Percentiles rank a stretch among this genome's conserved stretches.
These are phyloP conservation scores for Hydrangea macrophylla DNA, from an alignment of 148 eudicot species.

Conservation along the genomic window DNA sequence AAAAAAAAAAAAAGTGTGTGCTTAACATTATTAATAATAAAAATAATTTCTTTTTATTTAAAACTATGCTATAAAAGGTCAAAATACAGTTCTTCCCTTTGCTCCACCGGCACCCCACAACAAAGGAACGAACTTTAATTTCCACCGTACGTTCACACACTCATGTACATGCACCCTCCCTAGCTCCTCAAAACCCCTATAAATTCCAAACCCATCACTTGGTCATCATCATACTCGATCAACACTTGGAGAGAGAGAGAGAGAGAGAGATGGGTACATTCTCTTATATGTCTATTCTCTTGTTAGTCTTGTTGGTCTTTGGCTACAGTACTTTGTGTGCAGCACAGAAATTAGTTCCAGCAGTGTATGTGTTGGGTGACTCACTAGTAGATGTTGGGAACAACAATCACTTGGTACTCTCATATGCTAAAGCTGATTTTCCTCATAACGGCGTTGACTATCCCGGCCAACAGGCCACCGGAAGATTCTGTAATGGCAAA, in stretches of 20 bases:
- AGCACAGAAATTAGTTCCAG: conserved; percentile 49
- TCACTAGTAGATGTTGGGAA: conserved; percentile 87
- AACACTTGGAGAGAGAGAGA: not conserved
- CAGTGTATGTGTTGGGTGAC: conserved; percentile 79
- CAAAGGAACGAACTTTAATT: too few species aligned
- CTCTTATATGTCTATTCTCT: not conserved
- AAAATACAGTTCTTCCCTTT: too few species aligned
- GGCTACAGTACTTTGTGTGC: not conserved
- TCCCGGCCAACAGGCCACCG: conserved; percentile 62
- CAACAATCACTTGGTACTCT: conserved; percentile 59
- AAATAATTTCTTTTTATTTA: too few species aligned
- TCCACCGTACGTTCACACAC: too few species aligned
- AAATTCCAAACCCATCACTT: not conserved
- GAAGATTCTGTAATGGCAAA: conserved; percentile 80
- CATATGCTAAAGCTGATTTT: conserved; percentile 74
- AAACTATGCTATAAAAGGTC: too few species aligned
- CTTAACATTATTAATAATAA: too few species aligned
- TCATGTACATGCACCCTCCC: not conserved
- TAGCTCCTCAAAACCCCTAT: not conserved
- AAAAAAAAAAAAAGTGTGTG: too few species aligned
- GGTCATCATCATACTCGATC: too few species aligned
- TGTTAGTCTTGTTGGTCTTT: conserved; percentile 8
- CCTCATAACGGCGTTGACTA: conserved; percentile 83
- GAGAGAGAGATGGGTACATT: not conserved
- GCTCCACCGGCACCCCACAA: too few species aligned